Evolutionary conservation across 2,329 filamentous ascomycete genomes (phyloP), one percentile per base, ranked within the genome.

Genomic region (Fusarium torulosum): DNA sequence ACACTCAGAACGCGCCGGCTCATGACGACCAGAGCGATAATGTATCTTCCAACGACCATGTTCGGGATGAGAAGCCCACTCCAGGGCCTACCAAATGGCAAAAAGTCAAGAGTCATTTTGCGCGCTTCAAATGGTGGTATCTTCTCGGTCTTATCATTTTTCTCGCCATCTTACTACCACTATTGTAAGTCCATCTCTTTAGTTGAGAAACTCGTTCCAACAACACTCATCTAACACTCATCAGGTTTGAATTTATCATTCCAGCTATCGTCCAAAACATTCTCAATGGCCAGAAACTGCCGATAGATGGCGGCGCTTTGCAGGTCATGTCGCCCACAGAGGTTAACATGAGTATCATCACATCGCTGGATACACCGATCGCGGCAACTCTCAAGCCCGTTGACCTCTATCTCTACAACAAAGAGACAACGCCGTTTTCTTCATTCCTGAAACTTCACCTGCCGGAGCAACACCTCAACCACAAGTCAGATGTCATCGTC

Each of bases 221-320:
- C 7, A 3, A 29, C 27, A 11, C 27, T 11, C 10, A 14, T 10
- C 29, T 33, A 7, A 29, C 27, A 29, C 10, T 6, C n/a, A 7
- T 19, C 23, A 84, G 83, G 29, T 85, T 85, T 74, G 73, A 78
- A 20, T 76, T 83, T 19, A 80, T 81, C 9, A 76, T 85, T 27
- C 83, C 83, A 2, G 78, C 78, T n/a, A 79, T 84, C 31, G 78
- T 82, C 2, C 81, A 83, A 61, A 69, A 73, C 27, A 80, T 84
- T 20, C 77, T 85, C 55, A 76, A 80, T 27, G 67, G 77, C 20
- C 80, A 83, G 25, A 66, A 75, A 8, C 72, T 85, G 13, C 78
- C 80, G 1, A 71, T 85, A 13, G 58, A 72, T 2, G 70, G 75
- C 3, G 81, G 80, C 27, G 63, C 74, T 14, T 69, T 83, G 33